A percentile compares a stretch with the other conserved stretches of the same genome.
Evolutionary conservation across 192 early-diverging fungal genomes (phyloP).

Genomic region (Dispira parvispora): DNA sequence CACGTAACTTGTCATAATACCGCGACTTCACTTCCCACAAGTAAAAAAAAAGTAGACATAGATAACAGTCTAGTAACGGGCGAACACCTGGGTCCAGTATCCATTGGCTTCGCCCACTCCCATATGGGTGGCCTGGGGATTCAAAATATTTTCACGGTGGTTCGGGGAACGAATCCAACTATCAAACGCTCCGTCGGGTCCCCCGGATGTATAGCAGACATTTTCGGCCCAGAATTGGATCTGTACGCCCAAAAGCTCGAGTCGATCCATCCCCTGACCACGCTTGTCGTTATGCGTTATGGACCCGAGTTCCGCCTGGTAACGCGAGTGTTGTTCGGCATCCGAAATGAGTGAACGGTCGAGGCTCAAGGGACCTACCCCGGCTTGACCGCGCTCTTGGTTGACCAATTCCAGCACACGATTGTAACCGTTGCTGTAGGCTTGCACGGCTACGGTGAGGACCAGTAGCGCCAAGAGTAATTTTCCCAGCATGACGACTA

Average conservation of each 20-base stretch:
- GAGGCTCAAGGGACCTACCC: slow-evolving; percentile 15
- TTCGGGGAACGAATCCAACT: slow-evolving; percentile 26
- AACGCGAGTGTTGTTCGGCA: slow-evolving; percentile 26
- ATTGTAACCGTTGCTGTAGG: neutral
- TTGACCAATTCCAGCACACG: slow-evolving; percentile 25
- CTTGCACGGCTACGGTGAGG: neutral
- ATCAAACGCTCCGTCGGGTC: slow-evolving; percentile 18
- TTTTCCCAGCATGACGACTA: too few species aligned
- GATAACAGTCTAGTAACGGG: slow-evolving; percentile 6
- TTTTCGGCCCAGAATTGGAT: slow-evolving; percentile 15
- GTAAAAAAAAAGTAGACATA: neutral
- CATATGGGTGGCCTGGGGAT: slow-evolving; percentile 21
- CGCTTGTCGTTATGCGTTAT: slow-evolving; percentile 25
- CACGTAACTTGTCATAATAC: too few species aligned
- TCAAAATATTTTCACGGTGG: slow-evolving; percentile 27
- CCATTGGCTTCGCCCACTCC: slow-evolving; percentile 24
- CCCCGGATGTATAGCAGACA: slow-evolving; percentile 13
- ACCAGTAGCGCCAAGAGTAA: neutral
- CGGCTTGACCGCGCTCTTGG: slow-evolving; percentile 18
- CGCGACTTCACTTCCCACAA: too few species aligned
- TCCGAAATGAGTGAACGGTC: slow-evolving; percentile 19
- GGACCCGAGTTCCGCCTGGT: slow-evolving; percentile 19
- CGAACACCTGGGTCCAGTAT: slow-evolving; percentile 36
- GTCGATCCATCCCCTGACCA: neutral
- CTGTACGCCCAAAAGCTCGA: neutral